Percentiles rank a stretch among this genome's conserved stretches.
Evolutionary conservation across 805 yeast genomes (phyloP).

Genomic region (Saccharomycopsis schoenii): DNA sequence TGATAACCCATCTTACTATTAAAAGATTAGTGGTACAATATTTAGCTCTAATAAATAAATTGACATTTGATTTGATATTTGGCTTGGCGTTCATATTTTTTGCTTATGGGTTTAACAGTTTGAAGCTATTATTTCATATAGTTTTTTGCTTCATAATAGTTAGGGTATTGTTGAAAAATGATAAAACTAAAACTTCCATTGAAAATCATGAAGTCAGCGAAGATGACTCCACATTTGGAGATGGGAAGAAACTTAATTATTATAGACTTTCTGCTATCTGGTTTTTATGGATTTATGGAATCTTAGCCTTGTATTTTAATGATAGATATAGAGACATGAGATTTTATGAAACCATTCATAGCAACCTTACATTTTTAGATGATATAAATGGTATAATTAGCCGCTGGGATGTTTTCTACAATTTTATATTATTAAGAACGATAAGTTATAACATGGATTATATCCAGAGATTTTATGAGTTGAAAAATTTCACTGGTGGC

Average conservation of each 20-base stretch:
- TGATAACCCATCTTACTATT: conserved; percentile 41
- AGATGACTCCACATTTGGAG: background rate
- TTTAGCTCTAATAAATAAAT: conserved; percentile 25
- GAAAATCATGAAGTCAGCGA: conserved; percentile 22
- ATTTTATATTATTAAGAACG: conserved; percentile 78
- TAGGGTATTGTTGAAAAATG: conserved; percentile 5
- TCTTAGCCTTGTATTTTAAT: conserved; percentile 69
- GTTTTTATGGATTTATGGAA: conserved; percentile 68
- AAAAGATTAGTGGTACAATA: conserved; percentile 29
- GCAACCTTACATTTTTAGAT: conserved; percentile 45
- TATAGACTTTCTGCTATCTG: conserved; percentile 31
- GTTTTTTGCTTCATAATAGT: conserved; percentile 39
- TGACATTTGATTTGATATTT: conserved; percentile 61
- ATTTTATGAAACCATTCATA: conserved; percentile 32
- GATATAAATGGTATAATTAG: conserved; percentile 63
- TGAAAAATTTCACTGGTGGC: conserved; percentile 4
- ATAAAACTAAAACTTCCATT: conserved; percentile 7
- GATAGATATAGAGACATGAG: conserved; percentile 51
- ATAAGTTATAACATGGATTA: conserved; percentile 78
- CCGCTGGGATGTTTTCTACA: conserved; percentile 95
- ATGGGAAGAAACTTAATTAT: background rate
- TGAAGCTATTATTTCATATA: conserved; percentile 54
- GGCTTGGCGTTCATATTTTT: conserved; percentile 60
- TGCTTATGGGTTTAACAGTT: conserved; percentile 70
- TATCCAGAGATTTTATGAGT: conserved; percentile 28